Evolutionary conservation across 805 yeast genomes (phyloP).

Genomic region (Wickerhamiella shivajii): DNA sequence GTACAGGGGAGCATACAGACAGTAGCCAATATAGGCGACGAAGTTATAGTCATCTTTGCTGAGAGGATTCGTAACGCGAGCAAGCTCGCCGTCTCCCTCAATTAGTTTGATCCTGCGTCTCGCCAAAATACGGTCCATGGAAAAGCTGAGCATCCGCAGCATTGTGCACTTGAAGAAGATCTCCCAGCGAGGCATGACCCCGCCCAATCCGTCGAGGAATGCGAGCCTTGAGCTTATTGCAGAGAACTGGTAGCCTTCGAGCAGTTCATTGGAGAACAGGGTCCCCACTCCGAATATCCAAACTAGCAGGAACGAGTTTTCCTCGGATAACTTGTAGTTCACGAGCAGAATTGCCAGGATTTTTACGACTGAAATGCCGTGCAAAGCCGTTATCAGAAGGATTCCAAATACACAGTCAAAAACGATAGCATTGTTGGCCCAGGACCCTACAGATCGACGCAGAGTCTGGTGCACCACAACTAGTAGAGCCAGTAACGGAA

Average conservation of each 20-base stretch:
- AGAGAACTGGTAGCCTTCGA: constrained; percentile 40
- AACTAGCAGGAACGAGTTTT: constrained; percentile 22
- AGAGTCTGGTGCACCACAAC: constrained; percentile 39
- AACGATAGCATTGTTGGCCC: constrained; percentile 27
- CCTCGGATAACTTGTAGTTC: constrained; percentile 31
- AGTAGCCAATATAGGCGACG: constrained; percentile 58
- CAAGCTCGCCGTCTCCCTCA: constrained; percentile 16
- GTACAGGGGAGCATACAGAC: constrained; percentile 74
- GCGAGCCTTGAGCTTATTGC: constrained; percentile 29
- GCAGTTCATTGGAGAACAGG: constrained; percentile 62
- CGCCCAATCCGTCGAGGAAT: constrained; percentile 44
- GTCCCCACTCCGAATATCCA: constrained; percentile 77
- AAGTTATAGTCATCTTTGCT: constrained; percentile 45
- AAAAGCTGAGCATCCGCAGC: constrained; percentile 69
- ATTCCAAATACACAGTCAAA: constrained; percentile 68
- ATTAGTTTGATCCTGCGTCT: no score
- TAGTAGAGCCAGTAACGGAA: constrained; percentile 44
- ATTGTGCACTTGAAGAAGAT: constrained; percentile 86
- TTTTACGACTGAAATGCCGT: constrained; percentile 61
- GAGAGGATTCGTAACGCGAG: constrained; percentile 33
- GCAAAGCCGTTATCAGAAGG: constrained; percentile 53
- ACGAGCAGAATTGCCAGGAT: constrained; percentile 43
- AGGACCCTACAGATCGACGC: constrained; percentile 27
- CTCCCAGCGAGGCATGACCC: constrained; percentile 86
- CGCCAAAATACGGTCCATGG: constrained; percentile 37